Conservation (phyloP, 331 rosid genomes). For the Rhamnella rubrinervis region DNA sequence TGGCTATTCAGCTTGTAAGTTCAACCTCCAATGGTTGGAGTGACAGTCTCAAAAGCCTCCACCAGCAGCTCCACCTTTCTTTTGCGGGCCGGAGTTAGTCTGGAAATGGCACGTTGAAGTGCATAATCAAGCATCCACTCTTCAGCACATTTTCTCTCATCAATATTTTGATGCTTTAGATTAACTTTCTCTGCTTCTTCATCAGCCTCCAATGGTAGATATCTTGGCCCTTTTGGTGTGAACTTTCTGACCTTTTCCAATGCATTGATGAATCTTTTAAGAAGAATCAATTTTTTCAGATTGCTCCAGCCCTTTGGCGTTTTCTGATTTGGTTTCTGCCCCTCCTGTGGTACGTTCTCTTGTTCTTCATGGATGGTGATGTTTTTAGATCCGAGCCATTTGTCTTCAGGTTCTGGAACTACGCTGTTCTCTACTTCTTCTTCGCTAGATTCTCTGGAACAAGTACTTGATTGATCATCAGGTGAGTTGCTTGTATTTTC, state of each 20-base stretch:
- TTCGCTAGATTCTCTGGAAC: slow-evolving; percentile 20
- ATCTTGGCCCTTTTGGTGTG: slow-evolving; percentile 54
- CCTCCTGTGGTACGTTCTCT: slow-evolving; percentile 24
- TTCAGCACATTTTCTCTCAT: slow-evolving; percentile 67
- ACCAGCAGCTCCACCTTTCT: slow-evolving; percentile 83
- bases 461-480: slow-evolving; percentile 30
- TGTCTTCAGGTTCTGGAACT: slow-evolving; percentile 26
- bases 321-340: slow-evolving; percentile 37
- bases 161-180: slow-evolving; percentile 65
- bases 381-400: slow-evolving; percentile 16
- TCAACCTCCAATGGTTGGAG: slow-evolving; percentile 52
- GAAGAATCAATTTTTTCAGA: slow-evolving; percentile 74
- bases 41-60: slow-evolving; percentile 90
- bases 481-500: slow-evolving; percentile 46
- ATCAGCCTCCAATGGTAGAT: slow-evolving; percentile 50
- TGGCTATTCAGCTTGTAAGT: neutral
- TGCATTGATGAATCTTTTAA: slow-evolving; percentile 83
- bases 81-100: slow-evolving; percentile 80
- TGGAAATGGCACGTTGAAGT: slow-evolving; percentile 72
- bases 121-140: slow-evolving; percentile 99
- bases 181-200: slow-evolving; percentile 60
- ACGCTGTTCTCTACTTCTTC: slow-evolving; percentile 14
- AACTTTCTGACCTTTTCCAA: slow-evolving; percentile 64
- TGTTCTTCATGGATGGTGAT: slow-evolving; percentile 22
- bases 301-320: slow-evolving; percentile 72